A percentile compares a stretch with the other conserved stretches of the same genome.
Evolutionary conservation across 495 filamentous ascomycete species (phyloP).

Genomic region (Lepraria neglecta): DNA sequence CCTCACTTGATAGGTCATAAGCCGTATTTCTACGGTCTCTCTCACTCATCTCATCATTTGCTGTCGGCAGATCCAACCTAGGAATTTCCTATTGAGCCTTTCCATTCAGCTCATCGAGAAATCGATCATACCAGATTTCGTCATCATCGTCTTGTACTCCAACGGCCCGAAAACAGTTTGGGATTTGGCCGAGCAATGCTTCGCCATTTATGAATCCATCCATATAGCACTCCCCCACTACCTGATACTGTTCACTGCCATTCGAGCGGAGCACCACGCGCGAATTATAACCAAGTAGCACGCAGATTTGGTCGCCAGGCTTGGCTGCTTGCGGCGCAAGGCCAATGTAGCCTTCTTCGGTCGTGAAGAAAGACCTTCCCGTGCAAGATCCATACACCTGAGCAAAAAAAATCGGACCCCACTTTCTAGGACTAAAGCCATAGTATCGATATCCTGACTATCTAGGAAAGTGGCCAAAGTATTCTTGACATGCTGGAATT

Average conservation of each 20-base stretch:
- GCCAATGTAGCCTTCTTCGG: conserved; percentile 18
- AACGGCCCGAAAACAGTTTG: conserved; percentile 7
- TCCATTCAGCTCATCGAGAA: background rate
- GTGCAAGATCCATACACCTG: background rate
- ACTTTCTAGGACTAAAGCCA: no score
- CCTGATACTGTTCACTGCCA: conserved; percentile 1
- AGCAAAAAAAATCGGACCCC: background rate
- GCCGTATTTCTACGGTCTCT: background rate
- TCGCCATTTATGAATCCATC: conserved; percentile 22
- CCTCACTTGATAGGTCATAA: no score
- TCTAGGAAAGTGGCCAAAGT: no score
- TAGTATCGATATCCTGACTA: no score
- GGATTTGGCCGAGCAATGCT: conserved; percentile 18
- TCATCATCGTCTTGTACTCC: background rate
- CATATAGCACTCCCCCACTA: conserved; percentile 22
- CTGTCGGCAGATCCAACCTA: conserved; percentile 2
- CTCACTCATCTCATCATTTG: background rate
- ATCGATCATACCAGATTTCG: background rate
- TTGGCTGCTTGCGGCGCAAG: conserved; percentile 13
- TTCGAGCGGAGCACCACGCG: conserved; percentile 16
- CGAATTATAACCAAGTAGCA: conserved; percentile 16
- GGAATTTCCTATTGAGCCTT: conserved; percentile 4
- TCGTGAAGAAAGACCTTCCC: conserved; percentile 14
- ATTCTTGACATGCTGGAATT: background rate
- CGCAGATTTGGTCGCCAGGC: conserved; percentile 21